Conservation (phyloP, 1,284 basidiomycete genomes). For the Heliocybe sulcata region DNA sequence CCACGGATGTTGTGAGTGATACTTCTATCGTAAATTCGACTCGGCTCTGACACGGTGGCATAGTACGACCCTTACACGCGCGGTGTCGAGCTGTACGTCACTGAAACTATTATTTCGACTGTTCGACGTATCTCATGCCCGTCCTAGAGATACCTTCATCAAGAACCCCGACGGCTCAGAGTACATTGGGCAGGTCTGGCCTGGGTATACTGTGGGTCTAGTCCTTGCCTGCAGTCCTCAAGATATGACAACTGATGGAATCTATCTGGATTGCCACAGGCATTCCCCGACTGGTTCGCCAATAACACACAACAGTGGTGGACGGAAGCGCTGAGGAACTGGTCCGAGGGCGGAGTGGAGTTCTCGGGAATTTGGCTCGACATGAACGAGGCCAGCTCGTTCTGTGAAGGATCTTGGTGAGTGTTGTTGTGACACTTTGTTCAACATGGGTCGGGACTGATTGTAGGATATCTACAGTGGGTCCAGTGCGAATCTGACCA, state of each 20-base stretch:
- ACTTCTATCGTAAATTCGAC: background rate
- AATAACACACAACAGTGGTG: constrained; percentile 50
- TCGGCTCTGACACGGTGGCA: background rate
- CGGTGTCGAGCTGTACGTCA: constrained; percentile 31
- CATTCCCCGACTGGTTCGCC: constrained; percentile 68
- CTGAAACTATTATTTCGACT: background rate
- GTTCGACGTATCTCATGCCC: background rate
- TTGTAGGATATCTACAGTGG: background rate
- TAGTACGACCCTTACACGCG: constrained; percentile 40
- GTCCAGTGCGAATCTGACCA: constrained; percentile 29
- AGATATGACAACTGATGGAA: background rate
- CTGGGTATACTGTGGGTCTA: constrained; percentile 36
- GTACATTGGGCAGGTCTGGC: constrained; percentile 65
- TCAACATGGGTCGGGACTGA: background rate
- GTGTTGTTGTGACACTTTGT: constrained; percentile 11
- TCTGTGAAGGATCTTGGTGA: constrained; percentile 58
- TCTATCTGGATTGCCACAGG: constrained; percentile 11
- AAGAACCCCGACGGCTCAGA: constrained; percentile 61
- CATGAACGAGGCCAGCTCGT: constrained; percentile 66
- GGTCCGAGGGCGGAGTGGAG: constrained; percentile 48
- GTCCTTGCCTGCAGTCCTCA: background rate
- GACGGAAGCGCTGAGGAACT: constrained; percentile 53
- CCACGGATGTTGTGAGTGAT: constrained; percentile 33
- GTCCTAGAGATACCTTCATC: constrained; percentile 48
- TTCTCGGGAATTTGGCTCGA: constrained; percentile 73